Conservation (phyloP, 805 yeast genomes). For the Pichia exigua region DNA sequence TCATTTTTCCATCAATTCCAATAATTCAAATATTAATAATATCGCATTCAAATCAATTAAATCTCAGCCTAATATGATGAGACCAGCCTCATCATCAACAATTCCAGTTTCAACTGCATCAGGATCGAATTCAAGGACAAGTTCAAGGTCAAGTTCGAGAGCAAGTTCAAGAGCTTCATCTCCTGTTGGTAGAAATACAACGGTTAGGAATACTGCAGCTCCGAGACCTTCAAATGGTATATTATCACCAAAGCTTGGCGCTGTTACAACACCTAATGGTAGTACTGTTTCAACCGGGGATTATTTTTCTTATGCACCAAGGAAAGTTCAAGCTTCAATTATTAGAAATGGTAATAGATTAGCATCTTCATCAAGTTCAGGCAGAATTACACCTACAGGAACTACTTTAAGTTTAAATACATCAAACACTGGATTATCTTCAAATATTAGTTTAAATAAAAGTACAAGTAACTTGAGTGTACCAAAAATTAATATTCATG, state of each 20-base stretch:
- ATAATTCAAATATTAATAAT: neutral
- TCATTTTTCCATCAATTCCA: neutral
- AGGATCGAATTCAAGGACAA: neutral
- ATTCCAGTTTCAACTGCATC: neutral
- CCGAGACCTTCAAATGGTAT: neutral
- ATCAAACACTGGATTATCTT: neutral
- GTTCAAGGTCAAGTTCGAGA: conserved; percentile 8
- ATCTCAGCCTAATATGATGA: neutral
- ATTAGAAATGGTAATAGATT: conserved; percentile 10
- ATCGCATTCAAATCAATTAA: conserved; percentile 8
- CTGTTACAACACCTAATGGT: conserved; percentile 6
- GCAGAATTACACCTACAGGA: neutral
- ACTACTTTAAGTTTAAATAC: neutral
- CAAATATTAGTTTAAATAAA: neutral
- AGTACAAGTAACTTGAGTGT: neutral
- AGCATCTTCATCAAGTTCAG: conserved; percentile 3
- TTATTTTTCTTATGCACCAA: conserved; percentile 12
- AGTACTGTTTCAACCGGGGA: conserved; percentile 3
- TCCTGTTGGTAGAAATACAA: conserved; percentile 1
- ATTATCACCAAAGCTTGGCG: conserved; percentile 2
- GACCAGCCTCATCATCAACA: conserved; percentile 1
- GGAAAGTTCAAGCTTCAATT: conserved; percentile 11
- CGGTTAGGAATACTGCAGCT: neutral
- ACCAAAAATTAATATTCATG: conserved; percentile 6
- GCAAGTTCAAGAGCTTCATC: conserved; percentile 11